Conservation (phyloP, 1,284 basidiomycete genomes). For the Austroboletus rostrupii region DNA sequence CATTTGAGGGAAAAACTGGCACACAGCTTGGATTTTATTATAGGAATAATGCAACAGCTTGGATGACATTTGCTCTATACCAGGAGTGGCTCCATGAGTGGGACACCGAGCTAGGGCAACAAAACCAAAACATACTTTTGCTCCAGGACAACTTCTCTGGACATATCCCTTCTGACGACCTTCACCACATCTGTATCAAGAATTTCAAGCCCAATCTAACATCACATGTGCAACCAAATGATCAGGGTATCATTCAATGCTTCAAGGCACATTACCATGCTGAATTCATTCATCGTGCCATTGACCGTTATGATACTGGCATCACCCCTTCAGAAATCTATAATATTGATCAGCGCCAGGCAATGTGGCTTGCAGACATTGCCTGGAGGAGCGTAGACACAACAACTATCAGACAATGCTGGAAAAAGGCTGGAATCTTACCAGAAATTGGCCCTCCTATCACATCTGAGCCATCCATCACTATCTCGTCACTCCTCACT, state of each 20-base stretch:
- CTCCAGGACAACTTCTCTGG: slow-evolving; percentile 7
- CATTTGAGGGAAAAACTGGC: neutral
- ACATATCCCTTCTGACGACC: neutral
- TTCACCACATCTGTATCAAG: slow-evolving; percentile 1
- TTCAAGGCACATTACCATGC: slow-evolving; percentile 2
- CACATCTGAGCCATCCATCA: neutral
- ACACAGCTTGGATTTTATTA: neutral
- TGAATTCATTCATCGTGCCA: neutral
- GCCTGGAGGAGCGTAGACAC: slow-evolving; percentile 6
- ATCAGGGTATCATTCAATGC: slow-evolving; percentile 3
- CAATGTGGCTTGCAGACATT: slow-evolving; percentile 25
- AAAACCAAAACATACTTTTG: neutral
- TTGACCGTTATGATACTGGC: slow-evolving; percentile 23
- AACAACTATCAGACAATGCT: slow-evolving; percentile 8
- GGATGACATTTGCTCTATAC: neutral
- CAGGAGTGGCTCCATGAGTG: neutral
- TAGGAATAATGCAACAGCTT: neutral
- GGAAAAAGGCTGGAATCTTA: slow-evolving; percentile 8
- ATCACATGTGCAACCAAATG: neutral
- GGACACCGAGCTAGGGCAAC: neutral
- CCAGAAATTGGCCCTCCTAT: neutral
- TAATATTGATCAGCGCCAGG: slow-evolving; percentile 33
- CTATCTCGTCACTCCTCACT: neutral
- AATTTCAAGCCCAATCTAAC: slow-evolving; percentile 6
- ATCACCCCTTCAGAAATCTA: slow-evolving; percentile 28